Base-by-base conservation (phyloP, 2,329 filamentous ascomycete genomes). In the Zalaria sp. region DNA sequence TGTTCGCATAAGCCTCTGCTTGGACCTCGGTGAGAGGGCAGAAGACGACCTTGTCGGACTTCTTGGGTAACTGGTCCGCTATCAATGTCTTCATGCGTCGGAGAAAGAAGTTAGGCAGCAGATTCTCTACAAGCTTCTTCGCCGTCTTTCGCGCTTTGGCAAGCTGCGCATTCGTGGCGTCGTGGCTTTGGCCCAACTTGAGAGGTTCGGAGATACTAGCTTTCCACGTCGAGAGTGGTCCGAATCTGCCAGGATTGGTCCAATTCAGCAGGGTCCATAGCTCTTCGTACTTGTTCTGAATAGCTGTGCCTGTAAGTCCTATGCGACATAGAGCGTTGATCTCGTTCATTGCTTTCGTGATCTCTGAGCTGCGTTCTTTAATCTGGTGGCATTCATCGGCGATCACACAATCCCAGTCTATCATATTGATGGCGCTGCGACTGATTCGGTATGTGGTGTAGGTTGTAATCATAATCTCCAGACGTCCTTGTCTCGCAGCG, bases 231-330 rank as follows among this genome's bases (percentile, higher is more conserved):
- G 73, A 66, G 6, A 83, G 62, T 0, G 77, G 74, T 0, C 79
- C 77, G 47, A 82, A 72, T 34, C 61, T 63, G 0, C 87, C 89
- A 0, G 91, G 91, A 51, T 93, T 91, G 0, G 87, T 88, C 91
- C 91, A 98, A 57, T 98, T 93, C 3, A 98, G 68, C 0, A 98
- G 68, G 0, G 87, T 93, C 89, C 89, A 98, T 1, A 98, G 71
- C 59, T 98, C 91, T 56, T 95, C 86, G 57, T 98, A 98, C 50
- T 85, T 91, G 60, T 98, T 98, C 57, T 98, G 91, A 36, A 98
- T 95, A 0, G 89, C 89, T 0, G 91, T 98, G 2, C 91, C 91
- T 0, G 88, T 96, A 5, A 98, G 69, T 0, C 91, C 91, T 46
- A 98, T 88, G 29, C 91, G 77, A 55, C 91, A 96, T 2, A 96